phyloP scores from a whole-genome alignment of 2,329 filamentous ascomycete species.

The Aspergillus japonicus region DNA sequence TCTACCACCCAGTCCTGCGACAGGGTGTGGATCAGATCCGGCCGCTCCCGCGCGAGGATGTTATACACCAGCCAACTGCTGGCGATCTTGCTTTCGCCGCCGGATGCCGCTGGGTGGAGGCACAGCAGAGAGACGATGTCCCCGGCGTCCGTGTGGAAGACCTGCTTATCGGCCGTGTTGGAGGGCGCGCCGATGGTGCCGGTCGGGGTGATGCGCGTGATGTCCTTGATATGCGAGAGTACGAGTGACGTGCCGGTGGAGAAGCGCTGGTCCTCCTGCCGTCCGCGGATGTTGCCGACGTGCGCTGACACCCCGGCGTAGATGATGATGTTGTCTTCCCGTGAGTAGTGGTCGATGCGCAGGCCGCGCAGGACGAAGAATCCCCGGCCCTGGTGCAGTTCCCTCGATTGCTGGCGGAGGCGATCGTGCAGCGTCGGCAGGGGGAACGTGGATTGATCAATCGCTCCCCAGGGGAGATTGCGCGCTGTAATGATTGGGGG shows the following conservation, averaged over 20 bases:
- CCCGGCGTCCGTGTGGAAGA: too few species aligned
- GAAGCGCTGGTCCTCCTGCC: constrained; percentile 40
- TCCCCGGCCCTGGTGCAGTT: constrained; percentile 43
- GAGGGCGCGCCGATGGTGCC: constrained; percentile 12
- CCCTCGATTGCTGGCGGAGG: constrained; percentile 35
- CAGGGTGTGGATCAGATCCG: constrained; percentile 47
- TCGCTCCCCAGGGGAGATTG: not conserved
- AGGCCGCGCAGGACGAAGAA: constrained; percentile 48
- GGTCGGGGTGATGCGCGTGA: constrained; percentile 34
- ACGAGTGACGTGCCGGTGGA: constrained; percentile 41
- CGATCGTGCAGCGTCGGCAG: constrained; percentile 36
- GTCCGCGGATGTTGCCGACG: constrained; percentile 40
- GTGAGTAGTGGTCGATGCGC: constrained; percentile 35
- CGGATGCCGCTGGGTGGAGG: constrained; percentile 38
- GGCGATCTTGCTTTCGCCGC: constrained; percentile 53
- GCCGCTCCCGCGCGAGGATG: constrained; percentile 51
- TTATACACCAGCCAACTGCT: constrained; percentile 56
- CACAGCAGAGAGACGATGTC: too few species aligned
- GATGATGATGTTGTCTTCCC: constrained; percentile 38
- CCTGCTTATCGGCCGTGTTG: constrained; percentile 11
- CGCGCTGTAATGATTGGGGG: not conserved
- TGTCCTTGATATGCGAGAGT: constrained; percentile 63
- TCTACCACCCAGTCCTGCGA: too few species aligned
- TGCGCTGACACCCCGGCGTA: constrained; percentile 47
- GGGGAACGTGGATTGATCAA: constrained; percentile 48